These are phyloP conservation scores for Spinellus fusiger DNA, from an alignment of 192 early-diverging fungal species.

Conservation along the genomic window DNA sequence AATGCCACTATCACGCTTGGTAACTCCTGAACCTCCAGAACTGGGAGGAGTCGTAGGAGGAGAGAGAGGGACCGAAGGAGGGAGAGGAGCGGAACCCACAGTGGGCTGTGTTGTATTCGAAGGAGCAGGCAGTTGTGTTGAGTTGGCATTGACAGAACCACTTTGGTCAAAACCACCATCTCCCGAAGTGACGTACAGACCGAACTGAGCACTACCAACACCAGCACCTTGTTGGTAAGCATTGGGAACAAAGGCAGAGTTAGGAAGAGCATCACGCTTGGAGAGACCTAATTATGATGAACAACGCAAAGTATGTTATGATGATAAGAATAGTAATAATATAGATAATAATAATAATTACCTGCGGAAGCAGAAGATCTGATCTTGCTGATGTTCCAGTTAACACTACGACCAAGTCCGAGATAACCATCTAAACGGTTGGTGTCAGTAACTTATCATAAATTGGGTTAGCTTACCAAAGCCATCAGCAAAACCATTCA, in stretches of 20 bases:
- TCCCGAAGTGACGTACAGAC: constrained; percentile 17
- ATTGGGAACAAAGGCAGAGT: constrained; percentile 20
- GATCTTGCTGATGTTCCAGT: constrained; percentile 18
- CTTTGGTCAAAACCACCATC: constrained; percentile 8
- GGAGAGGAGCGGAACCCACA: background rate
- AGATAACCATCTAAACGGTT: constrained; percentile 21
- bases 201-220: constrained; percentile 25
- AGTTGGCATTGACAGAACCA: background rate
- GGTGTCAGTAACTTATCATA: background rate
- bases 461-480: background rate
- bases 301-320: background rate
- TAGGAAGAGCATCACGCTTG: constrained; percentile 12
- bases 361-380: background rate
- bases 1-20: constrained; percentile 10
- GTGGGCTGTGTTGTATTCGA: background rate
- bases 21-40: constrained; percentile 19
- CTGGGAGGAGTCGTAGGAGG: background rate
- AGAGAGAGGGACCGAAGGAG: constrained; percentile 1
- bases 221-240: constrained; percentile 18
- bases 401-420: constrained; percentile 28
- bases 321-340: background rate
- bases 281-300: background rate
- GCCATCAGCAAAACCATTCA: constrained; percentile 25
- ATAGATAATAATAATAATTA: background rate
- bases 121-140: background rate